phyloP scores from a whole-genome alignment of 176 grass and related monocot genomes.

The Carex scoparia region DNA sequence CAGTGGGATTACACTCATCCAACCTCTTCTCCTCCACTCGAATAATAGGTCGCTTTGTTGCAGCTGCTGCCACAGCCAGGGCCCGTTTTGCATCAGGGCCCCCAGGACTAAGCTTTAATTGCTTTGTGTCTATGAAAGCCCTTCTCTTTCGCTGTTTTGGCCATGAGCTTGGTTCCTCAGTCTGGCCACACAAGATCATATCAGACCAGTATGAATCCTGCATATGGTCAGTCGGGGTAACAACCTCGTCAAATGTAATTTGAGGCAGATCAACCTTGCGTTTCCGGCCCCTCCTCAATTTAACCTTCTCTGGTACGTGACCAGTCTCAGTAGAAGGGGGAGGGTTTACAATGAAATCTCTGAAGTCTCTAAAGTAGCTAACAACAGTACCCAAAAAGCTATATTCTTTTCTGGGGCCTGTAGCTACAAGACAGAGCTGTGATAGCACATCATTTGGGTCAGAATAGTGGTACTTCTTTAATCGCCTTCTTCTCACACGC shows the following conservation, averaged over 20 bases:
- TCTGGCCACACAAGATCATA: constrained; percentile 67
- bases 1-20: constrained; percentile 75
- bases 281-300: constrained; percentile 61
- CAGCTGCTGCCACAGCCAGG: constrained; percentile 33
- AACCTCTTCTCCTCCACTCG: constrained; percentile 81
- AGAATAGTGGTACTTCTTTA: constrained; percentile 51
- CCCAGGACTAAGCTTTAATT: constrained; percentile 8
- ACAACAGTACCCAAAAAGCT: constrained; percentile 32
- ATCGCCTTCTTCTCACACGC: constrained; percentile 46
- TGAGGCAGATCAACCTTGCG: constrained; percentile 32
- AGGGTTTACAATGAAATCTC: constrained; percentile 47
- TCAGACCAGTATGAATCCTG: constrained; percentile 98
- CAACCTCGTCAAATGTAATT: constrained; percentile 29
- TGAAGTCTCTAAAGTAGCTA: constrained; percentile 77
- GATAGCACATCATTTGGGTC: constrained; percentile 60
- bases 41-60: constrained; percentile 72
- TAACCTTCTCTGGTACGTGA: constrained; percentile 42
- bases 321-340: constrained; percentile 53
- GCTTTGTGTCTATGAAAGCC: constrained; percentile 27
- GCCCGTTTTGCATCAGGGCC: constrained; percentile 21
- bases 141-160: constrained; percentile 38
- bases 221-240: constrained; percentile 74
- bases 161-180: constrained; percentile 30
- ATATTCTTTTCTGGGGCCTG: constrained; percentile 50
- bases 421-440: constrained; percentile 53